Conservation (phyloP, 257 asterid genomes). For the Penstemon barbatus region DNA sequence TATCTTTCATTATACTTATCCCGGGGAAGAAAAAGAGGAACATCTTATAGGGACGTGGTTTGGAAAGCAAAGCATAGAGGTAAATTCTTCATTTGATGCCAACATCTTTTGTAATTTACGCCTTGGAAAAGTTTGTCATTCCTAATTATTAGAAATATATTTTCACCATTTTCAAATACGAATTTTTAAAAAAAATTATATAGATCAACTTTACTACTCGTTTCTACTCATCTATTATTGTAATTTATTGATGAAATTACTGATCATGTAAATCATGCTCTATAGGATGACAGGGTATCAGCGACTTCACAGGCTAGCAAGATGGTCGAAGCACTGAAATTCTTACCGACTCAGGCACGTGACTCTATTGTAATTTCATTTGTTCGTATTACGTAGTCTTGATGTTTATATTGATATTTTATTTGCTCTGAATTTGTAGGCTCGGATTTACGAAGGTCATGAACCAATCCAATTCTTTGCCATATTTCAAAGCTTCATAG, state of each 20-base stretch:
- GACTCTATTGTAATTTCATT: slow-evolving; percentile 18
- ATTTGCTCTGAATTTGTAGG: slow-evolving; percentile 48
- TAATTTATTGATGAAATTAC: slow-evolving; percentile 22
- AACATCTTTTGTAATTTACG: slow-evolving; percentile 12
- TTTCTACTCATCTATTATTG: not conserved
- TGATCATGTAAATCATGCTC: slow-evolving; percentile 35
- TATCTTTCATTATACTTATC: slow-evolving; percentile 66
- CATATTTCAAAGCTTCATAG: slow-evolving; percentile 86
- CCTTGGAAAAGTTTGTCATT: slow-evolving; percentile 13
- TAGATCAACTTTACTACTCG: not conserved
- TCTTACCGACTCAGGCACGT: slow-evolving; percentile 77
- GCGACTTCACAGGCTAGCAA: slow-evolving; percentile 86
- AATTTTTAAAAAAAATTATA: not conserved
- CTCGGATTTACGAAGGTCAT: slow-evolving; percentile 76
- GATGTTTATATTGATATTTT: slow-evolving; percentile 29
- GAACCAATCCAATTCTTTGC: slow-evolving; percentile 94
- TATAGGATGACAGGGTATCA: slow-evolving; percentile 71
- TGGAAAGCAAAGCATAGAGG: slow-evolving; percentile 70
- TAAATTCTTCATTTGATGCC: slow-evolving; percentile 31
- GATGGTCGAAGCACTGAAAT: slow-evolving; percentile 89
- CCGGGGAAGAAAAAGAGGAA: slow-evolving; percentile 61
- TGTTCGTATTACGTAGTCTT: slow-evolving; percentile 14
- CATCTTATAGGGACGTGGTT: slow-evolving; percentile 78
- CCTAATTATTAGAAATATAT: not conserved
- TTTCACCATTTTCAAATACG: not conserved